Percentiles rank a stretch among this genome's conserved stretches.
phyloP scores from a whole-genome alignment of 1,284 basidiomycete species.

The Pascua guehoae region DNA sequence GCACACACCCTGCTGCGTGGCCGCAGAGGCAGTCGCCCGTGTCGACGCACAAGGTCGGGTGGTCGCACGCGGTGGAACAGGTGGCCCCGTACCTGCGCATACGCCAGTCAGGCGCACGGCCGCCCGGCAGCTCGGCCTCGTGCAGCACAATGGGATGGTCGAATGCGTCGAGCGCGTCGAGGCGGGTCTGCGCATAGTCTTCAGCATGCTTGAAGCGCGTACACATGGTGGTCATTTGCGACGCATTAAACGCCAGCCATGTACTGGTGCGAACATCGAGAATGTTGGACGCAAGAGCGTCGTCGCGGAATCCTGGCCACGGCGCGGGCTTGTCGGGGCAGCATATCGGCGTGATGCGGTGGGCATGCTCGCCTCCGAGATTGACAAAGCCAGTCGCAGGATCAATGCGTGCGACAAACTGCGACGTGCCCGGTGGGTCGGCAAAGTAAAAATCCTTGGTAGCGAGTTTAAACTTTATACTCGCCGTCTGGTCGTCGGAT shows the following conservation, averaged over 20 bases:
- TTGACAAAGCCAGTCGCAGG: conserved; percentile 15
- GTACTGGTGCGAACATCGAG: conserved; percentile 16
- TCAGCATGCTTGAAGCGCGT: conserved; percentile 12
- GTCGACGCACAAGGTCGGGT: conserved; percentile 36
- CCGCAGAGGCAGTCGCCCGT: conserved; percentile 36
- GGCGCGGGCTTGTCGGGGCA: conserved; percentile 23
- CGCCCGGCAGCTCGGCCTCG: conserved; percentile 16
- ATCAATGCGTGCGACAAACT: conserved; percentile 15
- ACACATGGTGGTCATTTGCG: conserved; percentile 21
- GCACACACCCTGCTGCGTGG: conserved; percentile 17
- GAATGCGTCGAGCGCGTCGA: conserved; percentile 10
- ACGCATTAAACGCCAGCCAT: conserved; percentile 20
- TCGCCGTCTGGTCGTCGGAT: too few relatives aligned
- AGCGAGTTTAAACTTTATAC: too few relatives aligned
- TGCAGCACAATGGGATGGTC: conserved; percentile 8
- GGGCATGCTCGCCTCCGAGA: neutral
- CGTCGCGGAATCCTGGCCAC: conserved; percentile 34
- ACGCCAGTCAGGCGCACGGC: conserved; percentile 25
- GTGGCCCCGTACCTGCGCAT: conserved; percentile 12
- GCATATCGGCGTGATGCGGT: conserved; percentile 29
- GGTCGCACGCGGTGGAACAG: conserved; percentile 36
- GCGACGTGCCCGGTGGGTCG: too few relatives aligned
- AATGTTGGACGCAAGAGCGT: conserved; percentile 28
- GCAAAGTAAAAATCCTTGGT: too few relatives aligned
- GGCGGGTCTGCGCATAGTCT: conserved; percentile 9